Evolutionary conservation across 345 rosid species (phyloP).

Genomic region (Sapria himalayana): DNA sequence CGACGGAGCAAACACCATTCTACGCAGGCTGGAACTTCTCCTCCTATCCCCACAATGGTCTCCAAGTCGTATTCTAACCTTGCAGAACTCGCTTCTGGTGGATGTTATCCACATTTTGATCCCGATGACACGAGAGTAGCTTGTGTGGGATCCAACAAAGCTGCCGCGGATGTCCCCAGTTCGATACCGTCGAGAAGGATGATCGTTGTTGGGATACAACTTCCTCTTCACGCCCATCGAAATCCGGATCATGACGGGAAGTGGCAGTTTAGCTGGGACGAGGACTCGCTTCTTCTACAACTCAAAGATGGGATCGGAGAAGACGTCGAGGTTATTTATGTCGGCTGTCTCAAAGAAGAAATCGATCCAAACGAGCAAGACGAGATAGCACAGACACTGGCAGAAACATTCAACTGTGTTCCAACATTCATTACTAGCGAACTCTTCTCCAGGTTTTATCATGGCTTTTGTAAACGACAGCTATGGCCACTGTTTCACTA

Average conservation of each 20-base stretch:
- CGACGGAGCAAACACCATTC: conserved; percentile 3
- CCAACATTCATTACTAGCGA: conserved; percentile 73
- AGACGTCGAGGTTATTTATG: conserved; percentile 73
- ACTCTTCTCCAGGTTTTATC: conserved; percentile 60
- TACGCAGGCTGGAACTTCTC: conserved; percentile 6
- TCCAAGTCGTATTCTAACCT: conserved; percentile 92
- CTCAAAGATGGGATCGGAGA: conserved; percentile 84
- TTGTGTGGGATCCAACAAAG: conserved; percentile 52
- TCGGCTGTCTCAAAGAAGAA: conserved; percentile 68
- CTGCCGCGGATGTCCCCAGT: conserved; percentile 71
- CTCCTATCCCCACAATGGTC: conserved; percentile 21
- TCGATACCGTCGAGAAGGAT: conserved; percentile 55
- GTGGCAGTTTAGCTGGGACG: conserved; percentile 71
- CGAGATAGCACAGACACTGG: conserved; percentile 57
- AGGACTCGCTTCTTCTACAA: conserved; percentile 80
- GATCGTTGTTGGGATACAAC: conserved; percentile 88
- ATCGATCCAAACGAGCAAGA: conserved; percentile 49
- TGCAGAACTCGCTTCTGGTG: conserved; percentile 70
- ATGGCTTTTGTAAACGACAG: conserved; percentile 86
- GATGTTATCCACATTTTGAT: conserved; percentile 27
- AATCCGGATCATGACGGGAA: conserved; percentile 22
- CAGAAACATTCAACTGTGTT: conserved; percentile 80
- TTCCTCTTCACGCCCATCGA: conserved; percentile 50
- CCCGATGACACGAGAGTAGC: conserved; percentile 58
- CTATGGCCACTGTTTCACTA: conserved; percentile 93